Evolutionary conservation across 345 rosid genomes (phyloP).

Genomic region (Sonneratia alba): DNA sequence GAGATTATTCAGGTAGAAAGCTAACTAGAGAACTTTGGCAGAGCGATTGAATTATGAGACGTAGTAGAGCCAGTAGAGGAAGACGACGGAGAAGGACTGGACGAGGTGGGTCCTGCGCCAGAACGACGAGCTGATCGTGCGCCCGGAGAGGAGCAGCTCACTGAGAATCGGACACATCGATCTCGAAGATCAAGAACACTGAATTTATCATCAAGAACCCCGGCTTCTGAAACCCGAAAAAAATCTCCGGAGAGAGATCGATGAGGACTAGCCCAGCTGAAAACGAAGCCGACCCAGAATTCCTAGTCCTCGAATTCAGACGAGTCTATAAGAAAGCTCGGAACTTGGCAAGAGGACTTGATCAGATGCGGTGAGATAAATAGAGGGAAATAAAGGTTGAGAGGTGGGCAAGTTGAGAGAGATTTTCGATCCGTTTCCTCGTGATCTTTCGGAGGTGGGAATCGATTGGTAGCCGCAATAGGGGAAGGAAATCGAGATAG

Average conservation of each 20-base stretch:
- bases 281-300: not conserved
- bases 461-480: conserved; percentile 7
- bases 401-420: not conserved
- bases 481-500: conserved; percentile 3
- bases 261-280: not conserved
- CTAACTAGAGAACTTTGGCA: not conserved
- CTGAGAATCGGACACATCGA: conserved; percentile 93
- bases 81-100: conserved; percentile 97
- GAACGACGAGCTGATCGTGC: conserved; percentile 66
- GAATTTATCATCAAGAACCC: conserved; percentile 43
- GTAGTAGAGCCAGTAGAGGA: conserved; percentile 93
- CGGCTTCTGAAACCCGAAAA: not conserved
- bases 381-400: not conserved
- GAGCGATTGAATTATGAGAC: conserved; percentile 42
- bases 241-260: too few species aligned
- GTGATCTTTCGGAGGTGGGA: not conserved
- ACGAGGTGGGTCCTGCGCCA: conserved; percentile 91
- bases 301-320: not conserved
- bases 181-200: conserved; percentile 66
- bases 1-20: not conserved
- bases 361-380: not conserved
- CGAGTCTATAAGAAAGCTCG: not conserved
- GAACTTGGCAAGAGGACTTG: not conserved
- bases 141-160: conserved; percentile 72
- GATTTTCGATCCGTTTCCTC: not conserved